These are phyloP conservation scores for Lizonia empirigonia DNA, from an alignment of 2,329 filamentous ascomycete species.

Conservation along the genomic window DNA sequence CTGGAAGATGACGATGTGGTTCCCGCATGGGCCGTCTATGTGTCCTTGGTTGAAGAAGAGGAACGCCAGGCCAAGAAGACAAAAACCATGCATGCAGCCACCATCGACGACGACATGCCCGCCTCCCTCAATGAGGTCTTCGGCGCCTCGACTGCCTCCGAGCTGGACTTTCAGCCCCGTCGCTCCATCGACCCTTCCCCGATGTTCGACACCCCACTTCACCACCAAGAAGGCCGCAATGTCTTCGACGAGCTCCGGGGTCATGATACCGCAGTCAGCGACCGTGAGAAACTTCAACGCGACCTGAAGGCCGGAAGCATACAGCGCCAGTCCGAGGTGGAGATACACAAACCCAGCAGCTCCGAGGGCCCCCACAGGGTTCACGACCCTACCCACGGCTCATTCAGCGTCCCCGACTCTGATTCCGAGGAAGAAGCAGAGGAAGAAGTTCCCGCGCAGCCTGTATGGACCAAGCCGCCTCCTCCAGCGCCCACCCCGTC, in stretches of 20 bases:
- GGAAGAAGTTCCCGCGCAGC: constrained; percentile 36
- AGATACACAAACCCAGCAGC: constrained; percentile 31
- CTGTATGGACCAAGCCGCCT: constrained; percentile 43
- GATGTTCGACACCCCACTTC: constrained; percentile 33
- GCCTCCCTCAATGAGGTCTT: constrained; percentile 31
- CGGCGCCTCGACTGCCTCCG: constrained; percentile 27
- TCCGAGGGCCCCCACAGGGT: constrained; percentile 4
- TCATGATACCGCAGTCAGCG: constrained; percentile 20
- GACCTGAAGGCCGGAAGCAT: constrained; percentile 3
- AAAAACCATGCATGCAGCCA: constrained; percentile 23
- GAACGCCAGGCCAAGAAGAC: constrained; percentile 30
- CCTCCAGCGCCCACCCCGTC: constrained; percentile 44
- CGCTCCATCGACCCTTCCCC: constrained; percentile 38
- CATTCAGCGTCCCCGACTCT: constrained; percentile 24
- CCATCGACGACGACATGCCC: constrained; percentile 23
- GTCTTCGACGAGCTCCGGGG: constrained; percentile 37
- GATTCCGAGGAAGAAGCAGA: constrained; percentile 33
- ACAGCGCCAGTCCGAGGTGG: constrained; percentile 3
- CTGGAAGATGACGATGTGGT: constrained; percentile 36
- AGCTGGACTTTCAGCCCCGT: constrained; percentile 38
- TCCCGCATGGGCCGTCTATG: constrained; percentile 40
- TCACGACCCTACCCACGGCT: constrained; percentile 20
- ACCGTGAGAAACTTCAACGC: constrained; percentile 23
- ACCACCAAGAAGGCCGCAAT: constrained; percentile 32
- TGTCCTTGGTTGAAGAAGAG: constrained; percentile 34